These are phyloP conservation scores for Xylaria polymorpha DNA, from an alignment of 2,329 filamentous ascomycete genomes.

Conservation along the genomic window DNA sequence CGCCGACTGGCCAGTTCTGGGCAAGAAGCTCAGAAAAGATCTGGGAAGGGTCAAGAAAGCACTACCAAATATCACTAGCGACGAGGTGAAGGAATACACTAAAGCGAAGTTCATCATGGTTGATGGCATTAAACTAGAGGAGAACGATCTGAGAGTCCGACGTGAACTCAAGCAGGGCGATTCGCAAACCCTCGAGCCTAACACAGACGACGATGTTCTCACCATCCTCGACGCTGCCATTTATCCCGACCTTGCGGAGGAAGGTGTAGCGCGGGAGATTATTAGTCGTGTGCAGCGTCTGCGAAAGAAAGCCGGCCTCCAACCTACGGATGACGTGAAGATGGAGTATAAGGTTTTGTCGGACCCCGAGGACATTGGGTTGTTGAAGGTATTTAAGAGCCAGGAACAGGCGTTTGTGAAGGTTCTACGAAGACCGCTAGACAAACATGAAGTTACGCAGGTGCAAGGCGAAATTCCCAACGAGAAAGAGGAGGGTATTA, in stretches of 20 bases:
- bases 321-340: conserved; percentile 92
- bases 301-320: conserved; percentile 91
- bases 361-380: conserved; percentile 80
- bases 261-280: conserved; percentile 90
- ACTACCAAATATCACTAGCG: conserved; percentile 79
- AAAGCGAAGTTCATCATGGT: conserved; percentile 79
- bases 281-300: conserved; percentile 93
- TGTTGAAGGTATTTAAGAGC: conserved; percentile 75
- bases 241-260: conserved; percentile 86
- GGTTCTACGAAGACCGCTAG: conserved; percentile 79
- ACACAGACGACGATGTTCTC: conserved; percentile 89
- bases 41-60: conserved; percentile 92
- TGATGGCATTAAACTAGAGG: conserved; percentile 84
- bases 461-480: conserved; percentile 67
- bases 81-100: conserved; percentile 84
- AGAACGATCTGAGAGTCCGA: conserved; percentile 85
- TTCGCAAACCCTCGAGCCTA: conserved; percentile 82
- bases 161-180: conserved; percentile 80
- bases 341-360: conserved; percentile 90
- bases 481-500: conserved; percentile 67
- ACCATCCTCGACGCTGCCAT: conserved; percentile 87
- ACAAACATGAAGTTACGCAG: conserved; percentile 72
- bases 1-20: conserved; percentile 92
- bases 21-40: conserved; percentile 98
- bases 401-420: conserved; percentile 79